phyloP scores from a whole-genome alignment of 2,329 filamentous ascomycete species.

The Cladosporium austrohemisphaericum region DNA sequence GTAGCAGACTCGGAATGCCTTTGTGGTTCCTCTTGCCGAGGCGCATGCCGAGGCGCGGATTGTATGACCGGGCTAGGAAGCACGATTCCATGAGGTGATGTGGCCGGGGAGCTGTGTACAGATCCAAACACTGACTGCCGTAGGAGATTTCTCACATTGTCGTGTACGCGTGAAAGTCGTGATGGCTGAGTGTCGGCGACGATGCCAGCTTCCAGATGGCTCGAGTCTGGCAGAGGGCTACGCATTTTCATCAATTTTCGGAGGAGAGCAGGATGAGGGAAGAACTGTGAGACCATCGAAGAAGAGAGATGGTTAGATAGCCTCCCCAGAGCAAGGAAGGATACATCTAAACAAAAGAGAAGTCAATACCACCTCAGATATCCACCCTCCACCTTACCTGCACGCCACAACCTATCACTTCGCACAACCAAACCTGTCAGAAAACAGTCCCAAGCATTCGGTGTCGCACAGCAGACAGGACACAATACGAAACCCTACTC shows the following conservation, averaged over 20 bases:
- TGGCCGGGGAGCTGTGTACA: slow-evolving; percentile 13
- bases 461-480: slow-evolving; percentile 3
- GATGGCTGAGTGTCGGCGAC: slow-evolving; percentile 29
- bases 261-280: not conserved
- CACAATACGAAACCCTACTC: too few species aligned
- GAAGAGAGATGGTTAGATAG: not conserved
- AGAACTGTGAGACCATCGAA: not conserved
- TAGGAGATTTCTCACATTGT: slow-evolving; percentile 33
- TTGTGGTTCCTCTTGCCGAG: slow-evolving; percentile 7
- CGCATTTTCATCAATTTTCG: not conserved
- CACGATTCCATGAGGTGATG: not conserved
- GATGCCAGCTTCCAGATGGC: slow-evolving; percentile 31
- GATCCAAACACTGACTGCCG: slow-evolving; percentile 28
- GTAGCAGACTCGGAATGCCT: slow-evolving; percentile 13
- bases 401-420: slow-evolving; percentile 6
- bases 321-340: too few species aligned
- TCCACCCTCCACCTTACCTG: slow-evolving; percentile 2
- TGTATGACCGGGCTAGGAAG: not conserved
- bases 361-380: slow-evolving; percentile 3
- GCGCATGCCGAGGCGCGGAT: not conserved
- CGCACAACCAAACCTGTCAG: not conserved
- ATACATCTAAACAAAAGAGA: not conserved
- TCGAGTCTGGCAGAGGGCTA: slow-evolving; percentile 15
- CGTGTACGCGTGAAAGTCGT: slow-evolving; percentile 29
- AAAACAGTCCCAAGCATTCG: not conserved